These are phyloP conservation scores for Cercospora citrullina DNA, from an alignment of 2,329 filamentous ascomycete species.

Conservation along the genomic window DNA sequence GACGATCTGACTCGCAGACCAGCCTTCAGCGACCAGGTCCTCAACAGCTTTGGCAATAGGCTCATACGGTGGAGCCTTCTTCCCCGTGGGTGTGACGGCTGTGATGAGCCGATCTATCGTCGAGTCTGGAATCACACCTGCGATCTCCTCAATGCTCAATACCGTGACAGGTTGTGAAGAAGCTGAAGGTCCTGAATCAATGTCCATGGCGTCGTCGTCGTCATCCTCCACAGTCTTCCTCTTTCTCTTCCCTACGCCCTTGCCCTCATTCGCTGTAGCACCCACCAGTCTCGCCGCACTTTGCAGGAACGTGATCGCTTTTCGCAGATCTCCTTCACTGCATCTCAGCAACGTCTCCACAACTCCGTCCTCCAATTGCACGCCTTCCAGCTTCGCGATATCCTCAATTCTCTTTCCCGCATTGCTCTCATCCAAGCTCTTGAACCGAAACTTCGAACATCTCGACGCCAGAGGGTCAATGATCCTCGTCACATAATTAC, in stretches of 20 bases:
- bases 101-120: conserved; percentile 70
- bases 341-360: conserved; percentile 81
- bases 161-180: conserved; percentile 61
- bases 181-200: conserved; percentile 38
- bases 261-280: conserved; percentile 41
- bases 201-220: conserved; percentile 54
- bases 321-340: conserved; percentile 90
- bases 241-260: conserved; percentile 34
- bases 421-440: conserved; percentile 85
- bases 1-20: conserved; percentile 89
- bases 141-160: conserved; percentile 86
- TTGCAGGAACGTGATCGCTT: conserved; percentile 94
- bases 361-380: conserved; percentile 74
- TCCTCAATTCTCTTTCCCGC: conserved; percentile 75
- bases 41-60: conserved; percentile 77
- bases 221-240: conserved; percentile 63
- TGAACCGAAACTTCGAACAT: conserved; percentile 97
- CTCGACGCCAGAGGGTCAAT: conserved; percentile 92
- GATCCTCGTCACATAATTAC: conserved; percentile 97
- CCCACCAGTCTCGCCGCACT: conserved; percentile 88
- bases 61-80: conserved; percentile 61
- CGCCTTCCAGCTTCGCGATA: conserved; percentile 77
- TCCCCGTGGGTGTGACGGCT: conserved; percentile 67
- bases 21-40: conserved; percentile 92
- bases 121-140: conserved; percentile 79